Base-by-base conservation (phyloP, 73 alveolate genomes). In the Blepharisma stoltei region DNA sequence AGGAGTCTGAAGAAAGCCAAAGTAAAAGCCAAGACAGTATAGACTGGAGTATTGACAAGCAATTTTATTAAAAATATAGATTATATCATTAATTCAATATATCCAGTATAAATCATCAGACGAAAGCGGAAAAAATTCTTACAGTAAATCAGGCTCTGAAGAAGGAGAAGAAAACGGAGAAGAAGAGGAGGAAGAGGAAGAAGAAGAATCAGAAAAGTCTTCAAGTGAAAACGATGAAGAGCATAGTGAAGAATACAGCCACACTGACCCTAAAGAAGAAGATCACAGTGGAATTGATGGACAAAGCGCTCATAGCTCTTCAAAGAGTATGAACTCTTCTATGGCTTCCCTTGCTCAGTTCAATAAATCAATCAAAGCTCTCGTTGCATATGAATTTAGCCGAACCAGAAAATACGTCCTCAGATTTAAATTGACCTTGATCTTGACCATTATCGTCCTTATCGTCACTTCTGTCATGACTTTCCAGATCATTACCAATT, bases 1-100 rank as follows among this genome's bases (percentile, higher is more conserved):
- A 25, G 11, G 73, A 60, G 23, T 60, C 73, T 25, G 73, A 60
- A 60, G 73, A 60, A 60, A 20, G 18, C 46, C 18, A 14, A 60
- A 38, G 23, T 14, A 38, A 60, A 60, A 60, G 73, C 23, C 46
- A 60, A 25, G 37, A 14, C 14, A 38, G 14, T 14, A n/a, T n/a
- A n/a, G n/a, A n/a, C n/a, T n/a, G n/a, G n/a, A n/a, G n/a, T n/a
- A n/a, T n/a, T n/a, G n/a, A n/a, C n/a, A n/a, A n/a, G n/a, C n/a
- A n/a, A n/a, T n/a, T n/a, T n/a, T n/a, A n/a, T n/a, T n/a, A n/a
- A n/a, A n/a, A n/a, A n/a, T n/a, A n/a, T n/a, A n/a, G n/a, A n/a
- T n/a, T n/a, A n/a, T n/a, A n/a, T n/a, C n/a, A n/a, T n/a, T n/a
- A n/a, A n/a, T n/a, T n/a, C n/a, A n/a, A n/a, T n/a, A n/a, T n/a